These are phyloP conservation scores for Apodospora peruviana DNA, from an alignment of 495 filamentous ascomycete species.

Conservation along the genomic window DNA sequence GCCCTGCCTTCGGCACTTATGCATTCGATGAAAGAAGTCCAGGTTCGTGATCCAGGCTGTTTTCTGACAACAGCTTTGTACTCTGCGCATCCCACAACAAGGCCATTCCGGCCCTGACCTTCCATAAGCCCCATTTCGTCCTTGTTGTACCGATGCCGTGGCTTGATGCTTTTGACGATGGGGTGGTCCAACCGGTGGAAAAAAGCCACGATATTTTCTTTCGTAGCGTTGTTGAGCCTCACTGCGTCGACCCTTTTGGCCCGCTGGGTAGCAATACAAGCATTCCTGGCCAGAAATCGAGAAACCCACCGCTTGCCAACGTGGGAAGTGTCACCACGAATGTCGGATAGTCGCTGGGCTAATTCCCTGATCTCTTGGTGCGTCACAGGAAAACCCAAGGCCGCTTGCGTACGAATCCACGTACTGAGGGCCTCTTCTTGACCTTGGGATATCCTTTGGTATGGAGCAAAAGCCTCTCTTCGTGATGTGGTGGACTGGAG, in stretches of 20 bases:
- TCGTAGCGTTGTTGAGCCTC: not conserved
- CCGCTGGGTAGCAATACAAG: not conserved
- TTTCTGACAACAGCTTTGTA: not conserved
- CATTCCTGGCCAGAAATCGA: not conserved
- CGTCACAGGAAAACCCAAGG: not conserved
- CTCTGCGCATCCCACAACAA: not conserved
- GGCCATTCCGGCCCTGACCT: not conserved
- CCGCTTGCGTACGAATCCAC: not conserved
- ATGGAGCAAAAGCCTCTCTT: not conserved
- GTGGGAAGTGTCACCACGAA: not conserved
- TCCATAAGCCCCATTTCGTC: not conserved
- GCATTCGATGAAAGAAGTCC: conserved; percentile 5
- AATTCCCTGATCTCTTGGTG: not conserved
- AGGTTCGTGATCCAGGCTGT: not conserved
- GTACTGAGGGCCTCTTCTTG: not conserved
- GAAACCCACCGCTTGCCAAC: not conserved
- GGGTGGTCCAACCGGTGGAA: not conserved
- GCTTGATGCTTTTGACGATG: not conserved
- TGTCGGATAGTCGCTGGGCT: not conserved
- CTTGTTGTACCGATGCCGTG: not conserved
- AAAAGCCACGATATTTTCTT: not conserved
- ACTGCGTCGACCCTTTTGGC: not conserved
- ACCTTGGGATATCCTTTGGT: not conserved
- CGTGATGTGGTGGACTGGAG: not conserved
- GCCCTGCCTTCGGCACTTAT: conserved; percentile 1